Evolutionary conservation across 257 asterid genomes (phyloP).

Genomic region (Penstemon eatonii): DNA sequence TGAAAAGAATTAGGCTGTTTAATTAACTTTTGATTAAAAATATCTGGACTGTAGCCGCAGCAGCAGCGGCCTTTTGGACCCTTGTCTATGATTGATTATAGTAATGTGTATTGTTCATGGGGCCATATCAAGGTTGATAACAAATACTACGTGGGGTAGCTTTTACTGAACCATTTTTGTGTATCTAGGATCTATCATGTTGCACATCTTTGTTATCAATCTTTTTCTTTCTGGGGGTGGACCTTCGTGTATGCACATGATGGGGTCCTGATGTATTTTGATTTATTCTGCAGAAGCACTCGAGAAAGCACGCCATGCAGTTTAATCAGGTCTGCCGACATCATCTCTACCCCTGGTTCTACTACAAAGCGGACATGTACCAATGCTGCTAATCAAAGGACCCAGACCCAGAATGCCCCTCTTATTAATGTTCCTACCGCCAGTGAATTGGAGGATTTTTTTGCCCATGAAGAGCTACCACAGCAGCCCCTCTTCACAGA

Average conservation of each 20-base stretch:
- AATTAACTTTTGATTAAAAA: constrained; percentile 11
- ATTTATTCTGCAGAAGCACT: constrained; percentile 41
- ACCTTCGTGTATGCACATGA: too few species aligned
- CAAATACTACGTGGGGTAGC: constrained; percentile 21
- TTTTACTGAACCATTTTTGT: constrained; percentile 16
- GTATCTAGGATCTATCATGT: not conserved
- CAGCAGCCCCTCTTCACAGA: constrained; percentile 50
- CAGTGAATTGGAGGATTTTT: constrained; percentile 64
- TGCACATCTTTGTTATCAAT: not conserved
- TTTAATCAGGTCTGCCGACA: constrained; percentile 35
- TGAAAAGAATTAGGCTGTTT: too few species aligned
- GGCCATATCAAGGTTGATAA: constrained; percentile 18
- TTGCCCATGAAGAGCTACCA: constrained; percentile 48
- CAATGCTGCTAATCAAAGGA: constrained; percentile 29
- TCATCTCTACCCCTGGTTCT: constrained; percentile 36
- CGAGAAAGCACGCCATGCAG: constrained; percentile 60
- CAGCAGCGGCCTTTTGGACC: too few species aligned
- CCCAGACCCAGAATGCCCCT: constrained; percentile 24
- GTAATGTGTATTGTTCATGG: constrained; percentile 21
- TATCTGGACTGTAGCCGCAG: not conserved
- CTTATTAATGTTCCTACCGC: constrained; percentile 38
- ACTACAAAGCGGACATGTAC: constrained; percentile 36
- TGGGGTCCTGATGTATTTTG: not conserved
- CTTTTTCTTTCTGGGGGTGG: not conserved
- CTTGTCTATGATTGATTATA: too few species aligned